Evolutionary conservation across 2,329 filamentous ascomycete genomes (phyloP).

Genomic region (Cadophora gregata): DNA sequence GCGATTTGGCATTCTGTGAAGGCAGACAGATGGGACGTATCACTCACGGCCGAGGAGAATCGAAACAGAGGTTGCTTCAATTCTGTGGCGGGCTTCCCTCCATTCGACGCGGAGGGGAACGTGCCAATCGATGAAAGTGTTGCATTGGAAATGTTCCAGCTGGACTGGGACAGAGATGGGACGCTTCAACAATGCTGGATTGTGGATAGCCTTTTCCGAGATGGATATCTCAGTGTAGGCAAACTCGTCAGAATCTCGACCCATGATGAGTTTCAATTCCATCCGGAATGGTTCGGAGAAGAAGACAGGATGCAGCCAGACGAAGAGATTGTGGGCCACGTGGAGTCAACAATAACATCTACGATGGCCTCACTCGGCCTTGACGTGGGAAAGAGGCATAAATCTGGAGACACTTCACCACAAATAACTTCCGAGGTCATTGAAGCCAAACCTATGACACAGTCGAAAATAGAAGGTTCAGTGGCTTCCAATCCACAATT

Average conservation of each 20-base stretch:
- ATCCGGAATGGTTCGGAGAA: slow-evolving; percentile 1
- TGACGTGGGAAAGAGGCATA: background rate
- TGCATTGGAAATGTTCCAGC: slow-evolving; percentile 13
- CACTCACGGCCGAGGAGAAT: background rate
- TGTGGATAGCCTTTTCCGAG: slow-evolving; percentile 7
- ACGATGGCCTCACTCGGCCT: background rate
- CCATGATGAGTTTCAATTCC: slow-evolving; percentile 12
- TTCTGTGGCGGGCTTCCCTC: slow-evolving; percentile 15
- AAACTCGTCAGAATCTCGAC: slow-evolving; percentile 14
- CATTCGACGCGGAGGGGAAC: background rate
- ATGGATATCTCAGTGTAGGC: slow-evolving; percentile 8
- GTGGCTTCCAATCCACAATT: background rate
- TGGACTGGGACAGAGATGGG: slow-evolving; percentile 16
- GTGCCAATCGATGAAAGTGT: background rate
- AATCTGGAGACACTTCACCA: background rate
- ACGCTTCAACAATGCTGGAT: slow-evolving; percentile 16
- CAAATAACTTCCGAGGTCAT: background rate
- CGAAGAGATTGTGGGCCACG: background rate
- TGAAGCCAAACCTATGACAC: background rate
- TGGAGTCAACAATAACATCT: background rate
- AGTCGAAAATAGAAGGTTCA: no score
- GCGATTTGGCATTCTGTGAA: slow-evolving; percentile 17
- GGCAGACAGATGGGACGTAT: slow-evolving; percentile 8
- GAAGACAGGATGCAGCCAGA: background rate
- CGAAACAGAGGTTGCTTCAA: slow-evolving; percentile 17